Evolutionary conservation across 257 asterid species (phyloP).

Genomic region (Galeopsis tetrahit): DNA sequence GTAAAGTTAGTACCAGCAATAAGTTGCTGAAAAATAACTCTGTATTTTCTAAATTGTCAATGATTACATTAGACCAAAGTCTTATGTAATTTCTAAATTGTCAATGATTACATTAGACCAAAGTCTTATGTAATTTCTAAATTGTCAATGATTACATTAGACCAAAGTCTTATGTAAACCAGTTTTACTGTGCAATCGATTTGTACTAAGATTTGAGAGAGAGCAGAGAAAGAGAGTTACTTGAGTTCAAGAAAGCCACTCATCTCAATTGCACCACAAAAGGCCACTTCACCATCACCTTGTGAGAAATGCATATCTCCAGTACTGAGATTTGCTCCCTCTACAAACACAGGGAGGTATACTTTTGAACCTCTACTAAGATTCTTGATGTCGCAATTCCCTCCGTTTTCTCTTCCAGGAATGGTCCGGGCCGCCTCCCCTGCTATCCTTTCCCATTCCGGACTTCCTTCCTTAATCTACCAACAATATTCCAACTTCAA

Average conservation of each 20-base stretch:
- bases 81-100: no score
- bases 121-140: no score
- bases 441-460: conserved; percentile 88
- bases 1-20: not conserved
- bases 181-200: no score
- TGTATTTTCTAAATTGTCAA: no score
- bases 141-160: not conserved
- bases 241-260: conserved; percentile 98
- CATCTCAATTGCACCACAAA: conserved; percentile 98
- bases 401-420: conserved; percentile 98
- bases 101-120: not conserved
- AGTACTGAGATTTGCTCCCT: conserved; percentile 95
- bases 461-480: conserved; percentile 75
- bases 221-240: conserved; percentile 48
- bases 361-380: conserved; percentile 93
- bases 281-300: conserved; percentile 95
- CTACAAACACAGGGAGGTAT: conserved; percentile 94
- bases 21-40: not conserved
- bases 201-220: not conserved
- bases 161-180: no score
- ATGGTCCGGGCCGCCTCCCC: conserved; percentile 91
- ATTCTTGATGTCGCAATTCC: conserved; percentile 92
- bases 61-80: not conserved
- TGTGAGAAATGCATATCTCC: conserved; percentile 99
- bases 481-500: conserved; percentile 12